phyloP scores from a whole-genome alignment of 73 alveolate genomes.

The Stentor coeruleus region DNA sequence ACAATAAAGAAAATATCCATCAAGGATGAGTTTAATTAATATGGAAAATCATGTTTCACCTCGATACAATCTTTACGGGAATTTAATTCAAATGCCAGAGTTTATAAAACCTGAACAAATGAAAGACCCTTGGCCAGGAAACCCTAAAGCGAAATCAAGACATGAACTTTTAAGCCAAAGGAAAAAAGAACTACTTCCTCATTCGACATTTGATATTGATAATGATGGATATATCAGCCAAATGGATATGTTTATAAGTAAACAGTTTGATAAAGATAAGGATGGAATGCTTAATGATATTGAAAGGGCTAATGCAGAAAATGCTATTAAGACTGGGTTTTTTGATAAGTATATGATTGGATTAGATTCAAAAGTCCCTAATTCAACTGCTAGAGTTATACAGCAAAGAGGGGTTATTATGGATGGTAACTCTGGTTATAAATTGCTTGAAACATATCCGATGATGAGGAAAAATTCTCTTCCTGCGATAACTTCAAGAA shows the following conservation, averaged over 20 bases:
- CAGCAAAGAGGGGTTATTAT: constrained; percentile 70
- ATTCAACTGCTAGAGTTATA: constrained; percentile 55
- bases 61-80: too few species aligned
- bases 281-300: constrained; percentile 75
- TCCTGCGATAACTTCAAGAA: too few species aligned
- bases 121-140: too few species aligned
- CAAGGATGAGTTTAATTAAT: neutral
- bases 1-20: neutral
- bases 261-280: constrained; percentile 70
- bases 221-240: constrained; percentile 87
- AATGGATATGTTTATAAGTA: constrained; percentile 75
- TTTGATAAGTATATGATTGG: constrained; percentile 63
- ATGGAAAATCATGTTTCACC: too few species aligned
- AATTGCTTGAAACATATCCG: constrained; percentile 69
- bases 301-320: constrained; percentile 37
- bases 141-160: too few species aligned
- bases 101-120: too few species aligned
- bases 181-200: constrained; percentile 66
- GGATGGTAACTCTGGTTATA: constrained; percentile 68
- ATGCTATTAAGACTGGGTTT: constrained; percentile 32
- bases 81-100: too few species aligned
- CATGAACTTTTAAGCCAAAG: constrained; percentile 41
- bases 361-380: constrained; percentile 60
- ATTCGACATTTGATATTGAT: constrained; percentile 75
- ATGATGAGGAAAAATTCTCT: too few species aligned